Evolutionary conservation across 805 yeast genomes (phyloP).

Genomic region (Kazachstania psychrophila): DNA sequence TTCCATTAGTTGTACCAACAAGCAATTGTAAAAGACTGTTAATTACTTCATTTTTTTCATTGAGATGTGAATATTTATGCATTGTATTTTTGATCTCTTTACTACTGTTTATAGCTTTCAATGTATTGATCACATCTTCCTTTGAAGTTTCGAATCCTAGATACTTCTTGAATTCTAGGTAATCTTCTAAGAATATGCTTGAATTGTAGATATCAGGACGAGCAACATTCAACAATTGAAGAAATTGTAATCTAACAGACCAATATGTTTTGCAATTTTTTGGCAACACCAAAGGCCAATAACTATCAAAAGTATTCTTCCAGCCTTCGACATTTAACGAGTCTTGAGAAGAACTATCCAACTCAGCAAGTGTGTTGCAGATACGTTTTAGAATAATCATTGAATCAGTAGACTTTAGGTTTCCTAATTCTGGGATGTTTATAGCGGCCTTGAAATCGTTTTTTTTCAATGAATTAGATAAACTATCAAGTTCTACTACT

Average conservation of each 20-base stretch:
- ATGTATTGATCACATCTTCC: slow-evolving; percentile 15
- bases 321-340: slow-evolving; percentile 6
- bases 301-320: slow-evolving; percentile 12
- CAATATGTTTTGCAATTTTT: slow-evolving; percentile 12
- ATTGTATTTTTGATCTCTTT: no score
- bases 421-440: no score
- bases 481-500: background rate
- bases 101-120: no score
- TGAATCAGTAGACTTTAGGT: background rate
- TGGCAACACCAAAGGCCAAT: slow-evolving; percentile 19
- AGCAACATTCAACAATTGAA: slow-evolving; percentile 12
- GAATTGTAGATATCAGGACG: slow-evolving; percentile 7
- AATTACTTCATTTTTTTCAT: slow-evolving; percentile 7
- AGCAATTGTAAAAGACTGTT: slow-evolving; percentile 9
- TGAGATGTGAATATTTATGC: background rate
- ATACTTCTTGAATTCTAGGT: slow-evolving; percentile 14
- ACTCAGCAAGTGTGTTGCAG: background rate
- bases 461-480: background rate
- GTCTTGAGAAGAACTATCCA: background rate
- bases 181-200: slow-evolving; percentile 12
- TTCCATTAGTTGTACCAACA: slow-evolving; percentile 4
- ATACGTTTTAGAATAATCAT: background rate
- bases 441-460: slow-evolving; percentile 12
- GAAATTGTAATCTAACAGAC: slow-evolving; percentile 15
- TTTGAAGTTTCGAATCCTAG: slow-evolving; percentile 10